Evolutionary conservation across 2,329 filamentous ascomycete genomes (phyloP), one percentile per base, ranked within the genome.

Genomic region (Ophiobolus disseminans): DNA sequence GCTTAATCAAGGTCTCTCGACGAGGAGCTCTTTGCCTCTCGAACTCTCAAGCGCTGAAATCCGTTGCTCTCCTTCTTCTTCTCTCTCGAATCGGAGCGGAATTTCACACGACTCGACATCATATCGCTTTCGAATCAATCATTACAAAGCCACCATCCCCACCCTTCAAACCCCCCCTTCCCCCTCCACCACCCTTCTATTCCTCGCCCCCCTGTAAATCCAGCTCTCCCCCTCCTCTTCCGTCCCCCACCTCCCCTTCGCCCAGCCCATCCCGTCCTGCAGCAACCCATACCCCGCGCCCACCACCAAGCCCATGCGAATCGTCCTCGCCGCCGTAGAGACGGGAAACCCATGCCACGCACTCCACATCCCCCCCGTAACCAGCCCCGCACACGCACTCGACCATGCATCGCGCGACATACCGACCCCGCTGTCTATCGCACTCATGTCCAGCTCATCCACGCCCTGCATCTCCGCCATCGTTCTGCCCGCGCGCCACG

Each of bases 341-440:
- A 93, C 76, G 25, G 91, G 89, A 63, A 97, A 90, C 32, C 86
- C 83, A 78, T 91, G 89, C 84, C 89, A 88, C 49, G 91, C 77
- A 69, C 91, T 96, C 79, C 96, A 97, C 7, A 86, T 81, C 2
- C 93, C 93, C 0, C 92, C 90, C 26, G 94, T 87, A 0, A 89
- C 88, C 70, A 96, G 77, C 37, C 90, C 92, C 20, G 94, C 91
- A 48, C 92, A 80, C 5, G 91, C 84, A 1, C 90, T 96, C 57
- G 88, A 93, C 62, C 90, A 69, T 65, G 91, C 86, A 73, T 97
- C 93, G 70, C 70, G 50, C 52, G 63, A 64, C 84, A 50, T 64
- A 56, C 55, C 68, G 48, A 63, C 65, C 0, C 63, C 65, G 5
- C 51, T 40, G 28, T 70, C 59, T 21, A 73, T 60, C 9, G 50